phyloP scores from a whole-genome alignment of 352 stramenopile genomes.

The Phytophthora fragariae region DNA sequence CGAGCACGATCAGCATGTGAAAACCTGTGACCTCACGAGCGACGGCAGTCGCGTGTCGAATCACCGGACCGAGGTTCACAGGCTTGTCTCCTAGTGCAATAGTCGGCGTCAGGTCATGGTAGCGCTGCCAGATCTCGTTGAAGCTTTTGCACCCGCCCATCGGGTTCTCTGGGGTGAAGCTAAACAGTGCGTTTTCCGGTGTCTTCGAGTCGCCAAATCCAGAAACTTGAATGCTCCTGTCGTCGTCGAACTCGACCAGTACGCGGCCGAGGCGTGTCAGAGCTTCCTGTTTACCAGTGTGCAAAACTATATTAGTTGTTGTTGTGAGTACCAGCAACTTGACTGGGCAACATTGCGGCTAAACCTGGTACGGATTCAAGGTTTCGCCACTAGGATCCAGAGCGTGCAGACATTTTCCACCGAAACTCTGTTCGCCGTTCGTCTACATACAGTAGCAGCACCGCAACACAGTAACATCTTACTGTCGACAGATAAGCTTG shows the following conservation, averaged over 20 bases:
- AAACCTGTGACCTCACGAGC: slow-evolving; percentile 57
- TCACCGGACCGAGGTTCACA: slow-evolving; percentile 80
- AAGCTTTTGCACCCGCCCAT: slow-evolving; percentile 62
- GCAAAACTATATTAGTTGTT: background rate
- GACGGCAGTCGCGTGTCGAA: slow-evolving; percentile 61
- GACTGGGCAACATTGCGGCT: background rate
- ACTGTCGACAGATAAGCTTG: background rate
- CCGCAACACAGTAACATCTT: background rate
- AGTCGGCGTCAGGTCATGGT: slow-evolving; percentile 66
- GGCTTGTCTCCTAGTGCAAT: slow-evolving; percentile 59
- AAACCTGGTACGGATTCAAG: slow-evolving; percentile 75
- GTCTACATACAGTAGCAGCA: slow-evolving; percentile 42
- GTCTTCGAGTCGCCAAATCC: slow-evolving; percentile 74
- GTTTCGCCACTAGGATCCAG: slow-evolving; percentile 53
- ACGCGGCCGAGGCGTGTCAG: slow-evolving; percentile 57
- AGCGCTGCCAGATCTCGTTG: slow-evolving; percentile 60
- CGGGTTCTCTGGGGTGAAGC: slow-evolving; percentile 54
- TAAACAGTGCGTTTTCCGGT: slow-evolving; percentile 42
- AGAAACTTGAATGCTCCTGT: slow-evolving; percentile 79
- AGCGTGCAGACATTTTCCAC: slow-evolving; percentile 62
- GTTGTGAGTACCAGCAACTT: background rate
- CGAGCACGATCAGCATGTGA: slow-evolving; percentile 85
- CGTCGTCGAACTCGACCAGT: slow-evolving; percentile 80
- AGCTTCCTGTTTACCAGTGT: slow-evolving; percentile 19
- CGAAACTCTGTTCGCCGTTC: slow-evolving; percentile 58